Base-by-base conservation (phyloP, 2,329 filamentous ascomycete species). In the Hymenoscyphus repandus region DNA sequence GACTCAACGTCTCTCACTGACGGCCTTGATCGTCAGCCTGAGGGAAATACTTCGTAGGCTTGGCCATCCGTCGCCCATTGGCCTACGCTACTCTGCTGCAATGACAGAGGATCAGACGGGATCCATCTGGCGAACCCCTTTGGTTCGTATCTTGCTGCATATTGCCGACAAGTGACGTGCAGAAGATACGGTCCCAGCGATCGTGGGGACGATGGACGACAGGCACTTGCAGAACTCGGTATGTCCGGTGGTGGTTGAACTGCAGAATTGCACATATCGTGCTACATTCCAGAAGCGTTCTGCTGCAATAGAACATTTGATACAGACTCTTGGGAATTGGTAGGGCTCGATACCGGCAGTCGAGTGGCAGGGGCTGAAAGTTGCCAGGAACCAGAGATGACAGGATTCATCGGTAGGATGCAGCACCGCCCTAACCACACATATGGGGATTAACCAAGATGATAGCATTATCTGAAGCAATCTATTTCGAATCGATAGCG, bases 291-390 rank as follows among this genome's bases (percentile, higher is more conserved):
- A 44, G 30, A 44, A 33, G 9, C 17, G 13, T 44, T 44, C 41
- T 33, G 22, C 34, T 27, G 22, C 22, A 27, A 27, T 27, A 4
- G 22, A 27, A 27, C 22, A 27, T 27, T 27, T 27, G 22, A 27
- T 27, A 27, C 22, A 27, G 22, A 4, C 22, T 27, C 22, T 7
- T 40, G 38, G 22, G 15, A 27, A 30, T 43, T 11, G 22, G 40
- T 43, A 43, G 40, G 40, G 40, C 40, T 43, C 40, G 32, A 30
- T n/a, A 9, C 30, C 40, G 40, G 40, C 40, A 43, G 40, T 43
- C 32, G 40, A 31, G 22, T 43, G 40, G 40, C n/a, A 43, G 40
- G 40, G 40, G 18, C 30, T 12, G 30, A 33, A 44, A 30, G 22
- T 7, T 17, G 41, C n/a, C 39, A 42, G 39, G 39, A 42, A 42